A percentile compares a stretch with the other conserved stretches of the same genome.
Conservation (phyloP, 495 filamentous ascomycete genomes). For the Podospora fimiseda region DNA sequence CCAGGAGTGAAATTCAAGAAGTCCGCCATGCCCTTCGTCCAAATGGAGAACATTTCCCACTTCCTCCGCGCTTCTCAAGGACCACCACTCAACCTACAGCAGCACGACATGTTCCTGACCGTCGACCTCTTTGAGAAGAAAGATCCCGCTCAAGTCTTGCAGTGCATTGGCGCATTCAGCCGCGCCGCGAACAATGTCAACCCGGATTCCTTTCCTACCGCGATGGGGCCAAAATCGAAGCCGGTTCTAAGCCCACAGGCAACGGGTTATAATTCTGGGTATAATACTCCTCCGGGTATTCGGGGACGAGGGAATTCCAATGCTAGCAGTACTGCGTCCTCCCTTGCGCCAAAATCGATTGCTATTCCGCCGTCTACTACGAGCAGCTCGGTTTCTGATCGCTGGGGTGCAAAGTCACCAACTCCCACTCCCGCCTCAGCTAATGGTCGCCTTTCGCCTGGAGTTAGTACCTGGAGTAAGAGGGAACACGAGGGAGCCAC, state of each 20-base stretch:
- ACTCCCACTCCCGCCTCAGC: constrained; percentile 18
- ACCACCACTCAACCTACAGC: constrained; percentile 76
- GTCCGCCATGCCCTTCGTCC: constrained; percentile 92
- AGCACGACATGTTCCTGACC: constrained; percentile 94
- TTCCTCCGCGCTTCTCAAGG: constrained; percentile 84
- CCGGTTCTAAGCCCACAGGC: constrained; percentile 58
- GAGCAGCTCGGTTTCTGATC: constrained; percentile 44
- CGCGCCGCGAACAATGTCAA: constrained; percentile 73
- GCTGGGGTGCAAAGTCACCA: constrained; percentile 53
- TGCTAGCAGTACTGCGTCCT: constrained; percentile 58
- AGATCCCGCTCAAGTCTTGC: constrained; percentile 92
- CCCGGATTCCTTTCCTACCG: constrained; percentile 62
- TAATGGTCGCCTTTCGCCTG: constrained; percentile 28
- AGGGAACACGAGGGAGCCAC: constrained; percentile 72
- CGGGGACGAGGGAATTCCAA: constrained; percentile 60
- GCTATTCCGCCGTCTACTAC: constrained; percentile 40
- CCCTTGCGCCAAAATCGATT: constrained; percentile 31
- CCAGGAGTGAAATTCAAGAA: constrained; percentile 74
- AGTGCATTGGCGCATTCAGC: constrained; percentile 88
- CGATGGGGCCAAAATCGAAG: constrained; percentile 65
- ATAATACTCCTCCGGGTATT: constrained; percentile 39
- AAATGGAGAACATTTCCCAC: constrained; percentile 99
- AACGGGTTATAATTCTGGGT: constrained; percentile 60
- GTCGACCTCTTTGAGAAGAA: constrained; percentile 96
- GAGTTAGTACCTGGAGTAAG: constrained; percentile 85